Conservation (phyloP, 176 grass and related monocot genomes). For the Carex parvula region DNA sequence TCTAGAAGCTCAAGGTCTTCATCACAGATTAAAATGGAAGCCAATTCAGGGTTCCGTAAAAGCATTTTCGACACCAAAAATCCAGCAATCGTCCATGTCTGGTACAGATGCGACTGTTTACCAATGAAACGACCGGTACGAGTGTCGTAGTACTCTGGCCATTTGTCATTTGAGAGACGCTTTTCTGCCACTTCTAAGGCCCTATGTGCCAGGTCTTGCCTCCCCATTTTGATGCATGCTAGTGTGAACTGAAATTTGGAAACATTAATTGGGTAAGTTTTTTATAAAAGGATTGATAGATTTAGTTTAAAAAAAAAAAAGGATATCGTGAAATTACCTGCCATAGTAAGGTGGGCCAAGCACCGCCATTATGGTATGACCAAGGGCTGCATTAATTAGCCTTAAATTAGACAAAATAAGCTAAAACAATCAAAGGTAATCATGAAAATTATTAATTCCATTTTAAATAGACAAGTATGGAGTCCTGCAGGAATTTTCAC, state of each 20-base stretch:
- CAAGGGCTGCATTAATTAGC: slow-evolving; percentile 59
- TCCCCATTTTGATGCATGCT: slow-evolving; percentile 96
- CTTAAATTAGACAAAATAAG: slow-evolving; percentile 8
- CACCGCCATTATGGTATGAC: slow-evolving; percentile 94
- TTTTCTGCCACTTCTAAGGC: slow-evolving; percentile 80
- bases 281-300: not conserved
- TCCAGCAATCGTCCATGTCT: slow-evolving; percentile 94
- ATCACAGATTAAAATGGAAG: slow-evolving; percentile 67
- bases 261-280: slow-evolving; percentile 20
- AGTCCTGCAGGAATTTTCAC: not conserved
- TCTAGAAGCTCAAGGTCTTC: slow-evolving; percentile 94
- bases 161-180: slow-evolving; percentile 77
- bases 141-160: slow-evolving; percentile 92
- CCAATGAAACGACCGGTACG: slow-evolving; percentile 83
- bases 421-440: slow-evolving; percentile 17
- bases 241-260: slow-evolving; percentile 72
- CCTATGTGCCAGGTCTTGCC: slow-evolving; percentile 66
- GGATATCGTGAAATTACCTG: slow-evolving; percentile 44
- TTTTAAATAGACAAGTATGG: not conserved
- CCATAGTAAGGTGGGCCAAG: slow-evolving; percentile 94
- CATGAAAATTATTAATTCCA: not conserved
- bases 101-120: slow-evolving; percentile 77
- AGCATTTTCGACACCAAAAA: slow-evolving; percentile 82
- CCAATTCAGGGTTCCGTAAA: slow-evolving; percentile 68
- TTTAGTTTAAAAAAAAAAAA: not conserved